Percentiles rank a stretch among this genome's conserved stretches.
phyloP scores from a whole-genome alignment of 139 green algal species.

The Coelastrella sp. region DNA sequence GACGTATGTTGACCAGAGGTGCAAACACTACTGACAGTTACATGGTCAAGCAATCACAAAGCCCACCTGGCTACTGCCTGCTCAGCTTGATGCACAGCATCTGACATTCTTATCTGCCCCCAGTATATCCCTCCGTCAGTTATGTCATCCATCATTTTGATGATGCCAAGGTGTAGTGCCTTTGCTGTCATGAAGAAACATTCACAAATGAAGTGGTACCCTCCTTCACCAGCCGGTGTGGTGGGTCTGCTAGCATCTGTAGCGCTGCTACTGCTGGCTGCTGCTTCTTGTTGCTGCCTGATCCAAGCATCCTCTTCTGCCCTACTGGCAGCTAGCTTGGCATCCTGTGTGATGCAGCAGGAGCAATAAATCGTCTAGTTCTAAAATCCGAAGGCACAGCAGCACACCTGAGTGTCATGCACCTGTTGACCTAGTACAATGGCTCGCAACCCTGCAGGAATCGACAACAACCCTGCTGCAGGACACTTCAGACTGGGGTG shows the following conservation, averaged over 20 bases:
- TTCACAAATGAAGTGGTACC: conserved; percentile 97
- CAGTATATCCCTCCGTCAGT: conserved; percentile 1
- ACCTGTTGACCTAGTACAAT: too few species aligned
- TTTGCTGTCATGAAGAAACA: conserved; percentile 94
- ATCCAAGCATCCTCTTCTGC: conserved; percentile 65
- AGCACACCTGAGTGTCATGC: too few species aligned
- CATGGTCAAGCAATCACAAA: too few species aligned
- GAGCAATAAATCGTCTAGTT: too few species aligned
- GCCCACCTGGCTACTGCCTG: too few species aligned
- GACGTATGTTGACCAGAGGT: too few species aligned
- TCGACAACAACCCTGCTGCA: too few species aligned
- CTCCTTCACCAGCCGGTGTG: background rate
- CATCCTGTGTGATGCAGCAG: conserved; percentile 60
- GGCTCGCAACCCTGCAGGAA: too few species aligned
- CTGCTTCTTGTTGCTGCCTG: conserved; percentile 50
- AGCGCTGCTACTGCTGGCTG: background rate
- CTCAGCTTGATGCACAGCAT: background rate
- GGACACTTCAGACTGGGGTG: too few species aligned
- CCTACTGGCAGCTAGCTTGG: conserved; percentile 67
- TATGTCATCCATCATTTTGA: conserved; percentile 53
- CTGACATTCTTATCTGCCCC: background rate
- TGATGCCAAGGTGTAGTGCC: conserved; percentile 86
- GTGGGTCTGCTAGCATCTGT: background rate
- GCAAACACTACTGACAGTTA: background rate
- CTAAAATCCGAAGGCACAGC: too few species aligned